Conservation (phyloP, 164 flowering plant species). For the Magnolia sinica region DNA sequence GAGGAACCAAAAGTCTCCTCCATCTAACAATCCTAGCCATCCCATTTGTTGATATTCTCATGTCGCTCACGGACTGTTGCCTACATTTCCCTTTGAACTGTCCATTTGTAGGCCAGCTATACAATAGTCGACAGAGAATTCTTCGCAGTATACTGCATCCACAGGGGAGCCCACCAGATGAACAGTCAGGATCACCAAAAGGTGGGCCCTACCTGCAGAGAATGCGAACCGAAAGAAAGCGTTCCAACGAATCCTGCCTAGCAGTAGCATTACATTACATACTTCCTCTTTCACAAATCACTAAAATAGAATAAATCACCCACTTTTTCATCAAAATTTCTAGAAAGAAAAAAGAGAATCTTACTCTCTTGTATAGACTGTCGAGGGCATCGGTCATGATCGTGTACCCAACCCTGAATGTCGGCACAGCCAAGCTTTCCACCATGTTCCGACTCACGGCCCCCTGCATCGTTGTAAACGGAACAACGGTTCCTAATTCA, state of each 20-base stretch:
- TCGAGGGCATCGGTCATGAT: slow-evolving; percentile 86
- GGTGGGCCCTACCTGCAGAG: neutral
- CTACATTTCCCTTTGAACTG: neutral
- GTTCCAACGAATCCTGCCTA: neutral
- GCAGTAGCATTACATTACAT: neutral
- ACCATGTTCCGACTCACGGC: slow-evolving; percentile 95
- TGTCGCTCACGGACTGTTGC: neutral
- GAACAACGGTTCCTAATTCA: slow-evolving; percentile 60
- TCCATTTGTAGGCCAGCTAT: neutral
- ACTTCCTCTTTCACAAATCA: no score
- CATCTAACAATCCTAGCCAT: neutral
- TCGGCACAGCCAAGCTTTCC: slow-evolving; percentile 83
- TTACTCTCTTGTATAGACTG: slow-evolving; percentile 89
- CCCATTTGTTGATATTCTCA: neutral
- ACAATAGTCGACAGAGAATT: neutral
- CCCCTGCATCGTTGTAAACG: slow-evolving; percentile 88
- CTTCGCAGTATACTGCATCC: neutral
- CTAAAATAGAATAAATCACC: no score
- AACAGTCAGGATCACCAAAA: neutral
- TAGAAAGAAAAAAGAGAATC: neutral
- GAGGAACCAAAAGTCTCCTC: neutral
- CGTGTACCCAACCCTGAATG: slow-evolving; percentile 93
- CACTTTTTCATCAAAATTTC: neutral
- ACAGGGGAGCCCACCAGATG: neutral
- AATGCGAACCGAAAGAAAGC: neutral